phyloP scores from a whole-genome alignment of 208 protist genomes.

The Trypanosoma boissoni region DNA sequence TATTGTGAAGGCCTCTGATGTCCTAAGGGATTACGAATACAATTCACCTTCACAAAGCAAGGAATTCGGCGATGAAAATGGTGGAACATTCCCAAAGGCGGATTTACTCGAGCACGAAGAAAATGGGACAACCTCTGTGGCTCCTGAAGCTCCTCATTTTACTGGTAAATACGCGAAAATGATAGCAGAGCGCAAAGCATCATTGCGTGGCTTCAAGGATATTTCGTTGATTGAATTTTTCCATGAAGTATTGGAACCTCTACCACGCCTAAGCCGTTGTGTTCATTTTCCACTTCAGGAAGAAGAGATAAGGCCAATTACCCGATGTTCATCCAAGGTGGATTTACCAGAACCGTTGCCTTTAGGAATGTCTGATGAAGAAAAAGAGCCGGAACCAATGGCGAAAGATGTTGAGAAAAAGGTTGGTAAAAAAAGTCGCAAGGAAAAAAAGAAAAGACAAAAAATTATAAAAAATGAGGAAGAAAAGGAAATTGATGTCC shows the following conservation, averaged over 20 bases:
- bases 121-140: not conserved
- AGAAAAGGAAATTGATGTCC: not conserved
- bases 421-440: not conserved
- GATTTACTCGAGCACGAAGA: not conserved
- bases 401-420: not conserved
- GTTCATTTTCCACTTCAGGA: constrained; percentile 15
- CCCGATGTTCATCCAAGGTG: not conserved
- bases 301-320: not conserved
- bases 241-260: not conserved
- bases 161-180: constrained; percentile 4
- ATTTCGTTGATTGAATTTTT: constrained; percentile 19
- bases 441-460: not conserved
- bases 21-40: constrained; percentile 28
- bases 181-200: not conserved
- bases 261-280: constrained; percentile 7
- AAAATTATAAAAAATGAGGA: not conserved
- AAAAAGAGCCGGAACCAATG: not conserved
- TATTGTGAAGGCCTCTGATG: constrained; percentile 30
- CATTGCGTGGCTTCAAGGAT: not conserved
- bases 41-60: not conserved
- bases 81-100: not conserved
- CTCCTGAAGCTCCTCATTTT: not conserved
- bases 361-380: too few relatives aligned
- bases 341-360: too few relatives aligned
- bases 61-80: not conserved